Evolutionary conservation across 768 basidiomycete species (phyloP).

Genomic region (Amanita polypyramis): DNA sequence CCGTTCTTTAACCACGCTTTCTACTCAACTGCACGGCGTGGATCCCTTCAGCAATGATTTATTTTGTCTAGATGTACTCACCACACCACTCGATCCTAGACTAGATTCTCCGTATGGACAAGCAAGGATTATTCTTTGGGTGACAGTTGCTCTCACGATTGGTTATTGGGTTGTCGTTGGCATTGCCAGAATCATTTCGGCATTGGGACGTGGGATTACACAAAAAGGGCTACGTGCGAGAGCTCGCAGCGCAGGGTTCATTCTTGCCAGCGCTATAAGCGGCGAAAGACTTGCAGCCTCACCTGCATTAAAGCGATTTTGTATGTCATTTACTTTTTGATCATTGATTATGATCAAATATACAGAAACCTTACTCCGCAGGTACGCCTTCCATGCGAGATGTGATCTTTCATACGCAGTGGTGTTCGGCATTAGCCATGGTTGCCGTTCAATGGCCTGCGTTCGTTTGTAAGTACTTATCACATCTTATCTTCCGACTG

Average conservation of each 20-base stretch:
- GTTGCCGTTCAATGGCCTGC: conserved; percentile 93
- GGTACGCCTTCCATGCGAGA: conserved; percentile 91
- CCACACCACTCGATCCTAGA: conserved; percentile 66
- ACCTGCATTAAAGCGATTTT: conserved; percentile 81
- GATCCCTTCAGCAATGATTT: conserved; percentile 80
- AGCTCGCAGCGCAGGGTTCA: conserved; percentile 76
- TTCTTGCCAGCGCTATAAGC: conserved; percentile 86
- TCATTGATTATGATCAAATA: conserved; percentile 1
- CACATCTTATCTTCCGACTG: conserved; percentile 6
- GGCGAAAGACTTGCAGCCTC: conserved; percentile 81
- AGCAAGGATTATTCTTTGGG: conserved; percentile 63
- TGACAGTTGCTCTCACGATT: conserved; percentile 59
- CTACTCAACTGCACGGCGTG: conserved; percentile 78
- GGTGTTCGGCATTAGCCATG: conserved; percentile 83
- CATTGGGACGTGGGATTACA: conserved; percentile 67
- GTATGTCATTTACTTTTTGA: conserved; percentile 33
- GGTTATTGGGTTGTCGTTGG: conserved; percentile 79
- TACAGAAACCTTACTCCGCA: conserved; percentile 18
- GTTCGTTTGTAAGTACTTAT: conserved; percentile 67
- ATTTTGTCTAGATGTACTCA: conserved; percentile 67
- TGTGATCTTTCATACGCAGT: conserved; percentile 88
- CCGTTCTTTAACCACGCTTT: conserved; percentile 73
- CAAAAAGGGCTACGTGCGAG: conserved; percentile 57
- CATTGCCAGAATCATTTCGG: conserved; percentile 71
- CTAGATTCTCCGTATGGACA: conserved; percentile 51